Base-by-base conservation (phyloP, 331 rosid genomes). In the Saraca asoca region DNA sequence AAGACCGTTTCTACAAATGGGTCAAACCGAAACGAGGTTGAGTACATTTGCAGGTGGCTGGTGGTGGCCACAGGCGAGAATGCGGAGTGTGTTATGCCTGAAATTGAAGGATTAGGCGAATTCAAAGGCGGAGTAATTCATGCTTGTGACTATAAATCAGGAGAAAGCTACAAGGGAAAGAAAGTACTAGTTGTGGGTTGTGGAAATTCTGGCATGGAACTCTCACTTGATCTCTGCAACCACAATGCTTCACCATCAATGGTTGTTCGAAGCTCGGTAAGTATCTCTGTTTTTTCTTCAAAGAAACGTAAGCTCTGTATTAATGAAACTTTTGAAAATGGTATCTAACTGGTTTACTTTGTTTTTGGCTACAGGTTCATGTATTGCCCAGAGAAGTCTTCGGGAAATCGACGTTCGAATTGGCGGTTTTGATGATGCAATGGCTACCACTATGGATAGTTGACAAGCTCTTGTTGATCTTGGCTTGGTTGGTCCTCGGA, bases 51-150 rank as follows among this genome's bases (percentile, higher is more conserved):
- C 80, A 67, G 91, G 53, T 94, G 97, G 99, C 91, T 94, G 0
- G 82, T 94, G 3, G 99, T 94, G 12, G 99, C 99, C 54, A 90
- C 99, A 0, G 99, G 99, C 10, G 99, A 94, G 67, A 94, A 94
- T 88, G 97, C 99, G 0, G 99, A 90, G 78, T 66, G 90, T 55
- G 92, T 85, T 1, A 39, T 70, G 69, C 99, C 99, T 0, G 92
- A 86, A 0, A 80, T 90, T 9, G 83, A 94, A 20, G 99, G 99
- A 2, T 49, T 94, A 14, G 17, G 59, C 5, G 83, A 82, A 33
- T 94, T 88, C 49, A 58, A 84, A 50, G 97, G 95, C 7, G 82
- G 86, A 31, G 76, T 88, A 24, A 61, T 77, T 12, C 95, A 90
- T 58, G 97, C 85, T 43, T 80, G 83, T 72, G 85, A 90, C 13